phyloP scores from a whole-genome alignment of 495 filamentous ascomycete species.

The Chaetomium cochliodes region DNA sequence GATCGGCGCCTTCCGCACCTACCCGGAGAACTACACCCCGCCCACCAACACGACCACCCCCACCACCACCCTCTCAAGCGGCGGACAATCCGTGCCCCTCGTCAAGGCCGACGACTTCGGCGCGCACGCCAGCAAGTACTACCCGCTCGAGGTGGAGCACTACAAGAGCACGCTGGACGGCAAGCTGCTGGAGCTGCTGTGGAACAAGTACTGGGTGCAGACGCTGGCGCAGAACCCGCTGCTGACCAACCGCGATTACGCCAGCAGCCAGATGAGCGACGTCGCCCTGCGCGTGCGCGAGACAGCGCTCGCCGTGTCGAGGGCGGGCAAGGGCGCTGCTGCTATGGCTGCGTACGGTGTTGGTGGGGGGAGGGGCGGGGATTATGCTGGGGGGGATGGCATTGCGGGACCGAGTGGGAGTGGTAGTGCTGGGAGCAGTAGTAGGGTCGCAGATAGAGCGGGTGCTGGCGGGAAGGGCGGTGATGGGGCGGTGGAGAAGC shows the following conservation, averaged over 20 bases:
- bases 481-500: slow-evolving; percentile 72
- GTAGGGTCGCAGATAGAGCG: neutral
- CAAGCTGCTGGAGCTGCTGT: slow-evolving; percentile 79
- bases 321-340: slow-evolving; percentile 25
- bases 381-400: neutral
- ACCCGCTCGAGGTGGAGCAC: slow-evolving; percentile 83
- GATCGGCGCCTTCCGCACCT: slow-evolving; percentile 95
- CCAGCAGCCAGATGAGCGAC: slow-evolving; percentile 88
- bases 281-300: slow-evolving; percentile 75
- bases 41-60: slow-evolving; percentile 34
- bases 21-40: slow-evolving; percentile 68
- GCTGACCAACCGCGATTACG: slow-evolving; percentile 89
- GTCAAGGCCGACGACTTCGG: slow-evolving; percentile 95
- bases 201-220: slow-evolving; percentile 99
- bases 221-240: slow-evolving; percentile 95
- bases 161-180: slow-evolving; percentile 90
- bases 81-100: slow-evolving; percentile 76
- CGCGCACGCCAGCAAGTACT: slow-evolving; percentile 85
- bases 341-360: neutral
- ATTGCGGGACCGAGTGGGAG: neutral
- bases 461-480: slow-evolving; percentile 16
- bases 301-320: slow-evolving; percentile 52
- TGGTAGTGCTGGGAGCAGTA: neutral
- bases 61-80: slow-evolving; percentile 35
- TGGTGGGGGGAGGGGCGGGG: slow-evolving; percentile 20